Percentiles rank a stretch among this genome's conserved stretches.
Conservation (phyloP, 192 early-diverging fungal species). For the Endogone sp. region DNA sequence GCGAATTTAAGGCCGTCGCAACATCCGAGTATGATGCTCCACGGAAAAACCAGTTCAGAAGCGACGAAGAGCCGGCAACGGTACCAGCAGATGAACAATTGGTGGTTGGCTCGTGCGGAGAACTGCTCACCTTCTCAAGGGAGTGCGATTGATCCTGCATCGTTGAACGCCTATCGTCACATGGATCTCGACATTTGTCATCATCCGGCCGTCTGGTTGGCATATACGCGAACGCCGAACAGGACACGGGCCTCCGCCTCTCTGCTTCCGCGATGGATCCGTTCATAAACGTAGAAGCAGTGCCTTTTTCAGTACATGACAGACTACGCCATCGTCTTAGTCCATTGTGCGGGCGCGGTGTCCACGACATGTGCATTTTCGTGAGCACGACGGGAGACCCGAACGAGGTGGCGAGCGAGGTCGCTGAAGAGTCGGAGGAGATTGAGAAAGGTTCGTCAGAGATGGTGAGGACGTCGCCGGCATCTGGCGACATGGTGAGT, state of each 20-base stretch:
- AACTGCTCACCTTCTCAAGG: too few species aligned
- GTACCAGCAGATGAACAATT: too few species aligned
- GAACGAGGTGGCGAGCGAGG: not conserved
- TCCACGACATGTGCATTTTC: not conserved
- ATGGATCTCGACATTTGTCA: not conserved
- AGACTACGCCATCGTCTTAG: not conserved
- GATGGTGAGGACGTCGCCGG: not conserved
- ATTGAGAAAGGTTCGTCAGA: not conserved
- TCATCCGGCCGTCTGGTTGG: not conserved
- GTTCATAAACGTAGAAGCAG: not conserved
- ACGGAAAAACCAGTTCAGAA: too few species aligned
- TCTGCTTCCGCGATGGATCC: not conserved
- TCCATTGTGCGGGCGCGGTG: not conserved
- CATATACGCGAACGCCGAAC: not conserved
- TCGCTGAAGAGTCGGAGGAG: too few species aligned
- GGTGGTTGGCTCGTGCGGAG: too few species aligned
- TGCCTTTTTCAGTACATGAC: not conserved
- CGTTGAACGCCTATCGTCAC: not conserved
- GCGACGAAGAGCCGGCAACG: too few species aligned
- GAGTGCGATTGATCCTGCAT: too few species aligned
- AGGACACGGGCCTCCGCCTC: not conserved
- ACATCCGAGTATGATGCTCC: too few species aligned
- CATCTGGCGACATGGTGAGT: not conserved
- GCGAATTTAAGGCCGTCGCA: too few species aligned
- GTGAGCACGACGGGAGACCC: not conserved